Percentiles rank a stretch among this genome's conserved stretches.
These are phyloP conservation scores for Hypoxylon sp. DNA, from an alignment of 2,329 filamentous ascomycete species.

Conservation along the genomic window DNA sequence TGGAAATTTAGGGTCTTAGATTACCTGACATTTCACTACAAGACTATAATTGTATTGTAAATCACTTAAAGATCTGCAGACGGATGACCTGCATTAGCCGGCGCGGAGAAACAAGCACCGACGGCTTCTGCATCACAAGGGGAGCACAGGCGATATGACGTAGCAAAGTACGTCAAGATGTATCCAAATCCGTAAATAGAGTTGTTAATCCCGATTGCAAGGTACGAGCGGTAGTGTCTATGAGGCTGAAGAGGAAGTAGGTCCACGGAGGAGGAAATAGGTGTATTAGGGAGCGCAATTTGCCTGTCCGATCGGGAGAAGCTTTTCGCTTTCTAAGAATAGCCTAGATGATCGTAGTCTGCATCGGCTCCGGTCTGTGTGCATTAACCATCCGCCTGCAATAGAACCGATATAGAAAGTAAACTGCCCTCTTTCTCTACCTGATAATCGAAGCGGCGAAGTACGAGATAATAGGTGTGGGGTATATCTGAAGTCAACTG, in stretches of 20 bases:
- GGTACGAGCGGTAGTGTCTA: conserved; percentile 16
- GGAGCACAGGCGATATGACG: conserved; percentile 41
- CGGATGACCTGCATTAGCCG: conserved; percentile 39
- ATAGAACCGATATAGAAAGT: conserved; percentile 44
- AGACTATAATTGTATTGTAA: conserved; percentile 21
- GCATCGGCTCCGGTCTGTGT: conserved; percentile 39
- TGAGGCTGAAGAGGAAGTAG: conserved; percentile 22
- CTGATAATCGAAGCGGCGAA: conserved; percentile 42
- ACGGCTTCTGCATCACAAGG: conserved; percentile 35
- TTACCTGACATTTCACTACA: conserved; percentile 21
- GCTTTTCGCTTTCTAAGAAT: conserved; percentile 39
- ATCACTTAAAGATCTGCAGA: conserved; percentile 31
- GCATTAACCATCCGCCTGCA: conserved; percentile 40
- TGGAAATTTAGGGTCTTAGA: conserved; percentile 6
- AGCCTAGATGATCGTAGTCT: conserved; percentile 38
- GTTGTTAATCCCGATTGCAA: conserved; percentile 16
- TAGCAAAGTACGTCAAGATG: conserved; percentile 44
- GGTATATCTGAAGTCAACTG: conserved; percentile 48
- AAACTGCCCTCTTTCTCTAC: conserved; percentile 52
- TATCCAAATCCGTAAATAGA: conserved; percentile 16
- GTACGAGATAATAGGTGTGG: conserved; percentile 40
- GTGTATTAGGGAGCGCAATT: conserved; percentile 49
- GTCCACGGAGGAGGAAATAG: conserved; percentile 33
- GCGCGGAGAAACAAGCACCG: conserved; percentile 31
- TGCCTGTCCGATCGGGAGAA: conserved; percentile 40